A percentile compares a stretch with the other conserved stretches of the same genome.
These are phyloP conservation scores for Tylopilus subfusipes DNA, from an alignment of 768 basidiomycete genomes.

Conservation along the genomic window DNA sequence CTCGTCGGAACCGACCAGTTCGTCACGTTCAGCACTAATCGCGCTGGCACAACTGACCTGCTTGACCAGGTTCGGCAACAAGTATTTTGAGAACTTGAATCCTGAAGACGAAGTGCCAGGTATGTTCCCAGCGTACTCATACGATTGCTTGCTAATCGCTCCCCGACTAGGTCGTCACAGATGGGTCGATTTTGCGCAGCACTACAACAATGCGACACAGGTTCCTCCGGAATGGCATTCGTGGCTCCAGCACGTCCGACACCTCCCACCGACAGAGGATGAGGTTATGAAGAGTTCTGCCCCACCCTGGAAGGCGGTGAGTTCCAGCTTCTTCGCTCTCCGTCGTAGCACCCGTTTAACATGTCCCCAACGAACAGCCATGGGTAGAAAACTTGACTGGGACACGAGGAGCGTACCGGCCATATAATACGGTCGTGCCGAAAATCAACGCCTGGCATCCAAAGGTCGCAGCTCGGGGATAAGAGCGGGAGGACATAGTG, in stretches of 20 bases:
- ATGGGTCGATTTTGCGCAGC: slow-evolving; percentile 95
- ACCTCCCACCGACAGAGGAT: slow-evolving; percentile 76
- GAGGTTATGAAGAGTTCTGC: slow-evolving; percentile 60
- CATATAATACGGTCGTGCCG: slow-evolving; percentile 83
- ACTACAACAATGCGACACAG: slow-evolving; percentile 89
- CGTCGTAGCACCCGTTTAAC: not conserved
- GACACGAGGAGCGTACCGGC: slow-evolving; percentile 83
- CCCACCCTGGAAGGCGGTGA: slow-evolving; percentile 82
- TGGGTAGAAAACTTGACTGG: slow-evolving; percentile 90
- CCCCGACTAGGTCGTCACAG: slow-evolving; percentile 75
- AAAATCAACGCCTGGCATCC: slow-evolving; percentile 87
- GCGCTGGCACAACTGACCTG: slow-evolving; percentile 1
- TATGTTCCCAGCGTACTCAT: slow-evolving; percentile 30
- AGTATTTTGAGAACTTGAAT: slow-evolving; percentile 90
- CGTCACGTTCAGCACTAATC: slow-evolving; percentile 30
- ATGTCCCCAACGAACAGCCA: slow-evolving; percentile 43
- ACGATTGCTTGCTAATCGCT: not conserved
- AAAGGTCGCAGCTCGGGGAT: slow-evolving; percentile 51
- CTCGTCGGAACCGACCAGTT: slow-evolving; percentile 80
- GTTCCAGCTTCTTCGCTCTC: slow-evolving; percentile 27
- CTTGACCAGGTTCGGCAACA: slow-evolving; percentile 80
- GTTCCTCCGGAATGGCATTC: slow-evolving; percentile 97
- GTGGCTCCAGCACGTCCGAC: slow-evolving; percentile 89
- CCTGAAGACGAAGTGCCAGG: slow-evolving; percentile 86
- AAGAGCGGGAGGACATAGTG: slow-evolving; percentile 1